Conservation (phyloP, 176 grass and related monocot genomes). For the Bothriochloa decipiens region DNA sequence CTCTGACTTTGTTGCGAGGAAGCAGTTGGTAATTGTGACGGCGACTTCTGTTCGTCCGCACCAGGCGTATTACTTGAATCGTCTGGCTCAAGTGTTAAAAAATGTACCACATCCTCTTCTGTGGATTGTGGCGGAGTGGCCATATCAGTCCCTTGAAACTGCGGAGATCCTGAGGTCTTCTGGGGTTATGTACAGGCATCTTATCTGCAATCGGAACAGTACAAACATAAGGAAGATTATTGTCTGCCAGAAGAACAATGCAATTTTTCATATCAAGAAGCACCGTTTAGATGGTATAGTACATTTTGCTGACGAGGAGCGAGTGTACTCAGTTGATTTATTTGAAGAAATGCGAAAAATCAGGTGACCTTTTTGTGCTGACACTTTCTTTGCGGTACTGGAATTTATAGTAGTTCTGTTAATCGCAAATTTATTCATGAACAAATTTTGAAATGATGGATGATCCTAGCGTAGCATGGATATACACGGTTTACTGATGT, state of each 20-base stretch:
- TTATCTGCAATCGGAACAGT: conserved; percentile 75
- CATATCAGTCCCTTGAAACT: conserved; percentile 75
- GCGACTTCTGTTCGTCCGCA: conserved; percentile 81
- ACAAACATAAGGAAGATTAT: conserved; percentile 73
- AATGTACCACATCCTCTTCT: conserved; percentile 69
- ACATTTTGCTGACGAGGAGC: conserved; percentile 92
- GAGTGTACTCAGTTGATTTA: conserved; percentile 71
- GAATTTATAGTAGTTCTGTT: not conserved
- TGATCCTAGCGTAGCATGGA: not conserved
- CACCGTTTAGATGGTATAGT: conserved; percentile 90
- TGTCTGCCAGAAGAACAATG: conserved; percentile 86
- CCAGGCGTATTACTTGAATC: conserved; percentile 83
- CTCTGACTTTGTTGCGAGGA: conserved; percentile 53
- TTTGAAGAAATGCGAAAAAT: conserved; percentile 96
- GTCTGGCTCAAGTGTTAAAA: conserved; percentile 74
- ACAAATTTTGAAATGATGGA: not conserved
- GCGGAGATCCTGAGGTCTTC: conserved; percentile 85
- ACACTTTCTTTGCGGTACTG: conserved; percentile 23
- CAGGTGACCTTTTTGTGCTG: conserved; percentile 59
- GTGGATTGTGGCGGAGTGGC: conserved; percentile 90
- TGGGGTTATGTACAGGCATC: conserved; percentile 93
- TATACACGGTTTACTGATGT: conserved; percentile 11
- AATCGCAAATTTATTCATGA: conserved; percentile 12
- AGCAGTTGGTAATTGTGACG: conserved; percentile 90
- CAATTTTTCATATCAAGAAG: conserved; percentile 96